Evolutionary conservation across 495 filamentous ascomycete species (phyloP).

Genomic region (Penicillium subrubescens): DNA sequence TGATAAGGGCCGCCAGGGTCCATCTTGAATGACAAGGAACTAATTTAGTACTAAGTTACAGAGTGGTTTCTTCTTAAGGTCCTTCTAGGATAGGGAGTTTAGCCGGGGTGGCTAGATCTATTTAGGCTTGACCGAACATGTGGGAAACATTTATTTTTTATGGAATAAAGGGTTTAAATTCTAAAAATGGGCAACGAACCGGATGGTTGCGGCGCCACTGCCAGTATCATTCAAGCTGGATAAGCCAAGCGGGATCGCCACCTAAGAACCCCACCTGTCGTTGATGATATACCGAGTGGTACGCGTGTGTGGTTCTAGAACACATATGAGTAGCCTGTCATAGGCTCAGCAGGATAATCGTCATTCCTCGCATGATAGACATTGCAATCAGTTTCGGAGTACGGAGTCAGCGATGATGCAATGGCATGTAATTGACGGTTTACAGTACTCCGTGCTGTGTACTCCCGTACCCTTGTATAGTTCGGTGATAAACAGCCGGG

Average conservation of each 20-base stretch:
- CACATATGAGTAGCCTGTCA: background rate
- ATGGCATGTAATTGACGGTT: background rate
- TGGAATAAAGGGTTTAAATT: background rate
- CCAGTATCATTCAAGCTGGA: background rate
- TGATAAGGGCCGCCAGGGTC: conserved; percentile 16
- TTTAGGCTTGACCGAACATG: conserved; percentile 8
- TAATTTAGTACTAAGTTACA: background rate
- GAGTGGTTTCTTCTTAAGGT: background rate
- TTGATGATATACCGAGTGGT: conserved; percentile 17
- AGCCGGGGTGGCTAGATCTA: conserved; percentile 7
- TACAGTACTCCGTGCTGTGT: background rate
- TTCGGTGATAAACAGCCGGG: background rate
- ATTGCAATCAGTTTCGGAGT: background rate
- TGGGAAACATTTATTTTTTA: background rate
- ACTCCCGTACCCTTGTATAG: background rate
- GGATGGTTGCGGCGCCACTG: conserved; percentile 8
- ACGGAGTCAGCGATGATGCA: background rate
- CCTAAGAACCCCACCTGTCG: conserved; percentile 13
- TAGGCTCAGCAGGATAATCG: background rate
- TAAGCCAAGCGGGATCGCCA: conserved; percentile 17
- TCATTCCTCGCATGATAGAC: background rate
- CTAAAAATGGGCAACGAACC: conserved; percentile 6
- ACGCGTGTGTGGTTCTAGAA: conserved; percentile 15
- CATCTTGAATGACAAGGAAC: background rate
- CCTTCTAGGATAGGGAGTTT: background rate